Evolutionary conservation across 2,329 filamentous ascomycete species (phyloP).

Genomic region (Scedosporium aurantiacum): DNA sequence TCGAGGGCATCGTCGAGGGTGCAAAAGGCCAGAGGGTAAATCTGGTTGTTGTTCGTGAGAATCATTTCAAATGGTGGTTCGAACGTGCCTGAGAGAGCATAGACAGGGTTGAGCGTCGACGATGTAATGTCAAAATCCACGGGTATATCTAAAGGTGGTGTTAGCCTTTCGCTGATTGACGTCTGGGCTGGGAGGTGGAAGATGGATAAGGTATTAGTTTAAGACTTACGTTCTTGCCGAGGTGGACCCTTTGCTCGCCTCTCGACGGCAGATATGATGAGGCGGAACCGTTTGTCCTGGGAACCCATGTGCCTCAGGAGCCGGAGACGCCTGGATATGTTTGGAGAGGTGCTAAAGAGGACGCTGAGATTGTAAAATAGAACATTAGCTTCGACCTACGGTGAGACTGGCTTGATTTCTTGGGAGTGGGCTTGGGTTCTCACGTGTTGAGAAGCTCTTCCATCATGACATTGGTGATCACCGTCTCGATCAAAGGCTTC

Average conservation of each 20-base stretch:
- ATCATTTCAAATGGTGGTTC: constrained; percentile 17
- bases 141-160: constrained; percentile 2
- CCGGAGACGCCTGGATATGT: constrained; percentile 9
- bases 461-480: constrained; percentile 22
- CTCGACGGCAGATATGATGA: constrained; percentile 12
- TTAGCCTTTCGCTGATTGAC: neutral
- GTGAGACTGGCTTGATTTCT: neutral
- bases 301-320: constrained; percentile 15
- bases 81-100: constrained; percentile 13
- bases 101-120: constrained; percentile 17
- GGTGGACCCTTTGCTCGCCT: neutral
- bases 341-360: constrained; percentile 5
- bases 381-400: neutral
- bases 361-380: neutral
- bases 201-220: too few species aligned
- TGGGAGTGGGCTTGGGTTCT: neutral
- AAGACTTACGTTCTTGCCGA: constrained; percentile 13
- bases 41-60: constrained; percentile 18
- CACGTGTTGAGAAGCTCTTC: constrained; percentile 16
- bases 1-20: constrained; percentile 16
- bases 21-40: constrained; percentile 18
- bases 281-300: constrained; percentile 15
- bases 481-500: constrained; percentile 18
- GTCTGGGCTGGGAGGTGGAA: constrained; percentile 12
- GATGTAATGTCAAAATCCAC: constrained; percentile 21